These are phyloP conservation scores for Sistotremastrum niveocremeum DNA, from an alignment of 768 basidiomycete species.

Conservation along the genomic window DNA sequence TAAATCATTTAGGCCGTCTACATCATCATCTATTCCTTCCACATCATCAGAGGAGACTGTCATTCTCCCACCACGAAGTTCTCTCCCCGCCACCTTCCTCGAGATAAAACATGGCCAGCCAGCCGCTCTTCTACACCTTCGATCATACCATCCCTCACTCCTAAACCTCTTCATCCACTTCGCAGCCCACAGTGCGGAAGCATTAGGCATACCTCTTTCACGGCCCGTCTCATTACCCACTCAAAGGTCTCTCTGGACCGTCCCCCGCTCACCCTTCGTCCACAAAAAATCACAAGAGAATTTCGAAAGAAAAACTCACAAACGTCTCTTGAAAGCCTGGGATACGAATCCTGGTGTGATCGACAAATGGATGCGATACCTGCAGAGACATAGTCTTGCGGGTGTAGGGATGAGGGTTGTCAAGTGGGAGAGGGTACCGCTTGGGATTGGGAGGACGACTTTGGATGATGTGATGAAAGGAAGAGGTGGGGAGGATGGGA, in stretches of 20 bases:
- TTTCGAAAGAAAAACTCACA: constrained; percentile 75
- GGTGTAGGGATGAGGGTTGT: constrained; percentile 83
- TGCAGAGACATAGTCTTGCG: constrained; percentile 58
- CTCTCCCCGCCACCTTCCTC: too few relatives aligned
- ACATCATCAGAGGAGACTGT: too few relatives aligned
- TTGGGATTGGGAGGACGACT: constrained; percentile 31
- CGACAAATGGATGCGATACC: constrained; percentile 66
- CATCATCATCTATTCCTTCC: too few relatives aligned
- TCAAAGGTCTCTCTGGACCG: constrained; percentile 72
- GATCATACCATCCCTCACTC: constrained; percentile 51
- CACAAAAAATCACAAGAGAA: constrained; percentile 96
- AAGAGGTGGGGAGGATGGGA: constrained; percentile 18
- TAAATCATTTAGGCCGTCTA: too few relatives aligned
- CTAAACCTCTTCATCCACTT: constrained; percentile 79
- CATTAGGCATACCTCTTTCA: constrained; percentile 70
- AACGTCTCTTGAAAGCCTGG: constrained; percentile 80
- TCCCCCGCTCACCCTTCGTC: constrained; percentile 71
- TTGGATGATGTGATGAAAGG: constrained; percentile 22
- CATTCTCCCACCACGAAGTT: too few relatives aligned
- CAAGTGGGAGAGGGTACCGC: constrained; percentile 55
- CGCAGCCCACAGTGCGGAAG: constrained; percentile 68
- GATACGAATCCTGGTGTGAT: constrained; percentile 74
- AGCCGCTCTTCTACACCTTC: constrained; percentile 72
- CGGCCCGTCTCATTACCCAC: constrained; percentile 54
- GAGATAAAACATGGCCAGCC: constrained; percentile 47